These are phyloP conservation scores for Trichophyton rubrum DNA, from an alignment of 2,329 filamentous ascomycete species.

Conservation along the genomic window DNA sequence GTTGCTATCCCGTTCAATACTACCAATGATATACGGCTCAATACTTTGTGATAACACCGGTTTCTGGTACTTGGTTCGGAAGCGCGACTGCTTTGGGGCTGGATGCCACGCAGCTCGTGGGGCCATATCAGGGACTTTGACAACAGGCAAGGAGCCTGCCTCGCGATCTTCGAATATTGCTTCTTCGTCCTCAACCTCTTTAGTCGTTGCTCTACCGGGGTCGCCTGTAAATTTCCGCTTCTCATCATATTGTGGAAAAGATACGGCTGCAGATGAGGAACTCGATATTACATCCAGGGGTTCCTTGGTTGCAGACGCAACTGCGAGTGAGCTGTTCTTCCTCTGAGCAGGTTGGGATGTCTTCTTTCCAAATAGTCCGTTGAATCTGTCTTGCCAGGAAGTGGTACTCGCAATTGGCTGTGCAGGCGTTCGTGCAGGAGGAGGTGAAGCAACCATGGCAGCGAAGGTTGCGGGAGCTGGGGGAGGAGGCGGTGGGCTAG, in stretches of 20 bases:
- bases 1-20: conserved; percentile 28
- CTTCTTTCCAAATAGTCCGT: conserved; percentile 60
- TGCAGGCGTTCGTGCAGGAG: conserved; percentile 27
- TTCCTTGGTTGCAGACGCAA: conserved; percentile 56
- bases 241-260: conserved; percentile 43
- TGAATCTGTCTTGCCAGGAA: conserved; percentile 72
- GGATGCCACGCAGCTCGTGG: conserved; percentile 54
- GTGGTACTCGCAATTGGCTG: conserved; percentile 37
- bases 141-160: conserved; percentile 61
- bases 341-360: conserved; percentile 30
- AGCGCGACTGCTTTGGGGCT: conserved; percentile 29
- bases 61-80: conserved; percentile 39
- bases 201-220: conserved; percentile 42
- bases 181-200: conserved; percentile 63
- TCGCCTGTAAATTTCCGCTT: conserved; percentile 24
- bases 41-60: conserved; percentile 41
- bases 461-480: conserved; percentile 36
- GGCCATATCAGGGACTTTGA: conserved; percentile 52
- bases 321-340: conserved; percentile 44
- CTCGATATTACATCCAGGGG: conserved; percentile 47
- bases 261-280: conserved; percentile 53
- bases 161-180: conserved; percentile 73
- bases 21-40: conserved; percentile 33
- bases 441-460: conserved; percentile 29
- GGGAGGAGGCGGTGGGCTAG: conserved; percentile 27